Evolutionary conservation across 768 basidiomycete species (phyloP), one percentile per base, ranked within the genome.

Genomic region (Termitomyces sp.): DNA sequence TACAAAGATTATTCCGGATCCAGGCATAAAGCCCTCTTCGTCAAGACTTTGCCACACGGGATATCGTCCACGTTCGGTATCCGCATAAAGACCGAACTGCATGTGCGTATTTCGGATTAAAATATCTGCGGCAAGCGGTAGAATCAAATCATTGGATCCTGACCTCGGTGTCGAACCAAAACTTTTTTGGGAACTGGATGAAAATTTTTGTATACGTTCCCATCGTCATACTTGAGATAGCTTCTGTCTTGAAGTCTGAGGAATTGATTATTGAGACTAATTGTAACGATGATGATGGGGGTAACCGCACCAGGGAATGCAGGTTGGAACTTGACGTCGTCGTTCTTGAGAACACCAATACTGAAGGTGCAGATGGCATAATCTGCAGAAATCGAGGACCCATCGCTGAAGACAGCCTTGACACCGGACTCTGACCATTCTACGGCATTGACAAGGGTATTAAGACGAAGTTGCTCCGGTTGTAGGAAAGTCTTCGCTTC

Each of bases 201-300:
- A 86, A 88, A 30, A 88, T 86, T 68, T 88, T 88, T 1, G 87
- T 85, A 61, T 86, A 88, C 0, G 79, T 85, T 6, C 74, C 84
- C 87, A 88, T 87, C n/a, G 75, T 75, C 69, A 87, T 81, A 58
- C 78, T 80, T 37, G 82, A 78, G 37, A 88, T 81, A 3, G 86
- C 86, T 58, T 88, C 86, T 18, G 72, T 53, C 66, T 88, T 88
- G 75, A 78, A 88, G 16, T 64, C 73, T 66, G 44, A 4, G n/a
- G 2, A 58, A 1, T n/a, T 1, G 53, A 16, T 12, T 2, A 3
- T 15, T 34, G 8, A 34, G 48, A 24, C 6, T 22, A 45, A 22
- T 59, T 9, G 4, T 6, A 34, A 12, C 13, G 3, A 34, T 4
- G 18, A 37, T 39, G 9, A 27, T 27, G 18, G 9, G 8, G n/a